phyloP scores from a whole-genome alignment of 306 rosid species.

The Mimosa bimucronata region DNA sequence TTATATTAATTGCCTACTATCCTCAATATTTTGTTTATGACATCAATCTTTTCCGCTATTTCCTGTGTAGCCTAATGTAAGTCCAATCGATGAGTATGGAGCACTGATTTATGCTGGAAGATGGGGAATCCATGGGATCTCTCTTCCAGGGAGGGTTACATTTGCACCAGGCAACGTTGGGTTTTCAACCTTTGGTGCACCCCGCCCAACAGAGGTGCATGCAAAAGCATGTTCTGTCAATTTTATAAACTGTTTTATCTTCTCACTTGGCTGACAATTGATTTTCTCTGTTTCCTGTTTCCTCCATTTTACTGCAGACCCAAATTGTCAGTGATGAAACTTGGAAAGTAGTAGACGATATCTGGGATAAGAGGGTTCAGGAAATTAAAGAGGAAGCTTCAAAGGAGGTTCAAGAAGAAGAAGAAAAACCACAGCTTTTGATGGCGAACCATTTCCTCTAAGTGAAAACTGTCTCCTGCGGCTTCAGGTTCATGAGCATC shows the following conservation, averaged over 20 bases:
- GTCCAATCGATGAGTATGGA: constrained; percentile 87
- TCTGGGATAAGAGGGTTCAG: constrained; percentile 81
- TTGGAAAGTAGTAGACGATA: constrained; percentile 87
- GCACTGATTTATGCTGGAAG: constrained; percentile 89
- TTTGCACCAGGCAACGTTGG: constrained; percentile 94
- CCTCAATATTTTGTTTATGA: not conserved
- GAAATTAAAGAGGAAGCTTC: constrained; percentile 70
- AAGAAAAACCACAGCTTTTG: constrained; percentile 85
- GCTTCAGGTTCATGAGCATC: constrained; percentile 37
- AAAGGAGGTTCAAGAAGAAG: constrained; percentile 75
- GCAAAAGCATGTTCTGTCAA: constrained; percentile 25
- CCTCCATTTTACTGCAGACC: constrained; percentile 56
- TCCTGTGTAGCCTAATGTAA: constrained; percentile 66
- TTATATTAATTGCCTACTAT: constrained; percentile 13
- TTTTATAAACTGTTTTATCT: constrained; percentile 23
- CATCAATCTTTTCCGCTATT: not conserved
- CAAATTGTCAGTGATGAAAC: constrained; percentile 87
- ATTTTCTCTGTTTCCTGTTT: constrained; percentile 3
- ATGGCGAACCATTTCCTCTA: constrained; percentile 89
- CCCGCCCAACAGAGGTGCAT: constrained; percentile 87
- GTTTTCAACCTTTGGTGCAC: constrained; percentile 85
- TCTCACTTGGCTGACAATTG: constrained; percentile 28
- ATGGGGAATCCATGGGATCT: constrained; percentile 88
- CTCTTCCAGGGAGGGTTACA: constrained; percentile 96
- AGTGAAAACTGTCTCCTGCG: constrained; percentile 42